A percentile compares a stretch with the other conserved stretches of the same genome.
Conservation (phyloP, 371 early-diverging fungal species). For the Lichtheimia ramosa region DNA sequence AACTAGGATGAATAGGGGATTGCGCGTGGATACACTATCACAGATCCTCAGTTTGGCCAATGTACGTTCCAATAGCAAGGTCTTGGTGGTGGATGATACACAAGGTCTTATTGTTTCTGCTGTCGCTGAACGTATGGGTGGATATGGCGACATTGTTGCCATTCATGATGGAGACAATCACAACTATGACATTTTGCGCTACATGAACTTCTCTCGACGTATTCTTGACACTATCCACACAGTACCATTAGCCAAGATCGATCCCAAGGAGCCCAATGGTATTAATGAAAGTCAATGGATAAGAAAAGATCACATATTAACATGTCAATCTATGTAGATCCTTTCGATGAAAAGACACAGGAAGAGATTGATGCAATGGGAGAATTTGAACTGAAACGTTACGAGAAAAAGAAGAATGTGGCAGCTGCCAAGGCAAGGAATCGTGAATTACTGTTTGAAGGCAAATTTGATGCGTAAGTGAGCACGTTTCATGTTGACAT, state of each 20-base stretch:
- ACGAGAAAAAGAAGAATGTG: constrained; percentile 35
- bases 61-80: constrained; percentile 65
- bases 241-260: constrained; percentile 68
- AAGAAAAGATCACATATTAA: too few relatives aligned
- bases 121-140: constrained; percentile 83
- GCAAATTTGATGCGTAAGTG: constrained; percentile 66
- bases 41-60: constrained; percentile 84
- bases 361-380: constrained; percentile 31
- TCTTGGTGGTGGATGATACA: constrained; percentile 87
- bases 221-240: constrained; percentile 57
- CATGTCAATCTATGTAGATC: constrained; percentile 15
- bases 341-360: constrained; percentile 31
- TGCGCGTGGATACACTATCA: constrained; percentile 92
- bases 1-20: constrained; percentile 45
- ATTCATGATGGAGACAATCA: constrained; percentile 77
- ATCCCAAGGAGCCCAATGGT: constrained; percentile 57
- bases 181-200: constrained; percentile 76
- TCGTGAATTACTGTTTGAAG: constrained; percentile 42
- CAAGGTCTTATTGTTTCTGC: constrained; percentile 83
- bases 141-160: constrained; percentile 65
- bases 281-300: neutral
- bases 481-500: neutral
- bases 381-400: constrained; percentile 27
- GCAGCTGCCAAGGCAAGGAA: constrained; percentile 25
- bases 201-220: constrained; percentile 74